These are phyloP conservation scores for Clonostachys chloroleuca DNA, from an alignment of 2,329 filamentous ascomycete species.

Conservation along the genomic window DNA sequence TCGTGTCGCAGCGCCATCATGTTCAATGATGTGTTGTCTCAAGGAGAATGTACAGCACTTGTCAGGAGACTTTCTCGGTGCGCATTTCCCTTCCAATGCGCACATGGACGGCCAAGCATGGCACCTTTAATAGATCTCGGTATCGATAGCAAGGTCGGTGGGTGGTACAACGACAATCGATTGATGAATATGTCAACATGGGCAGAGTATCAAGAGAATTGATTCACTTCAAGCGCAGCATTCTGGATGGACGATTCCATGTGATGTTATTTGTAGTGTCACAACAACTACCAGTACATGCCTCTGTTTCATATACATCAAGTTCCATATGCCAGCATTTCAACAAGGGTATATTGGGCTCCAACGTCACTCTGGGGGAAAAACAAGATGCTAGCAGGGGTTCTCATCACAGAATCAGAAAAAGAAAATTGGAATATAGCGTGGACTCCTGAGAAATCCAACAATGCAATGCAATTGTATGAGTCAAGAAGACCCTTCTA, in stretches of 20 bases:
- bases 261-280: not conserved
- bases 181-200: not conserved
- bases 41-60: constrained; percentile 53
- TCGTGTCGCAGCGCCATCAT: constrained; percentile 79
- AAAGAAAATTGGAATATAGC: constrained; percentile 9
- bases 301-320: no score
- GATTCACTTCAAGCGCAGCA: no score
- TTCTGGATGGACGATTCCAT: no score
- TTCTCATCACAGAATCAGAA: constrained; percentile 8
- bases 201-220: not conserved
- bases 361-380: no score
- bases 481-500: no score
- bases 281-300: no score
- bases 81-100: constrained; percentile 77
- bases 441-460: not conserved
- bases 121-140: constrained; percentile 55
- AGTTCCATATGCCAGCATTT: no score
- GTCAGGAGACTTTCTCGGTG: constrained; percentile 55
- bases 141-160: constrained; percentile 11
- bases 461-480: no score
- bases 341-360: no score
- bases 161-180: constrained; percentile 13
- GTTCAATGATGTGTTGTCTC: constrained; percentile 71
- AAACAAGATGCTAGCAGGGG: no score
- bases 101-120: constrained; percentile 70